Percentiles rank a stretch among this genome's conserved stretches.
phyloP scores from a whole-genome alignment of 1,139 yeast genomes.

The Suhomyces bolitotheri region DNA sequence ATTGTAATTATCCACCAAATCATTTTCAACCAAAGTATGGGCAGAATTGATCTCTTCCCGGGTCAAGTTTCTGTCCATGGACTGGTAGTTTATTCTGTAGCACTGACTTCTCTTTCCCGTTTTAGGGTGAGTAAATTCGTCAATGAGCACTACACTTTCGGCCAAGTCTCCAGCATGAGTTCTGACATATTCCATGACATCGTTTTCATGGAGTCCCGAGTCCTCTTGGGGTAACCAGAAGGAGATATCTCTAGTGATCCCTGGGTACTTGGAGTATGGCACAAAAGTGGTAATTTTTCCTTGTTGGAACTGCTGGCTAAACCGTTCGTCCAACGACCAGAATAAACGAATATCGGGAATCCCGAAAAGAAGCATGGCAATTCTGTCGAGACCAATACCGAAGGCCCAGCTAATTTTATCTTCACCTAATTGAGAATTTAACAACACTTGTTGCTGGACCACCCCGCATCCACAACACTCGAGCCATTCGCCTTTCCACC shows the following conservation, averaged over 20 bases:
- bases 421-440: constrained; percentile 65
- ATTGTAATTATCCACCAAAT: constrained; percentile 51
- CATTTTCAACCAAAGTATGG: constrained; percentile 62
- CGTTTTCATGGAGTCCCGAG: constrained; percentile 70
- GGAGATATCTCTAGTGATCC: constrained; percentile 81
- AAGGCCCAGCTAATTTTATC: constrained; percentile 92
- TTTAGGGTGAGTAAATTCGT: constrained; percentile 83
- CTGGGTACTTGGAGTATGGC: constrained; percentile 91
- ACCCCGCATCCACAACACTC: constrained; percentile 98
- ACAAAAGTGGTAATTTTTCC: constrained; percentile 71
- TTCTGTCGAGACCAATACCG: constrained; percentile 92
- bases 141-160: constrained; percentile 79
- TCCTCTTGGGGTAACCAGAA: constrained; percentile 71
- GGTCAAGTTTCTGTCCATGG: constrained; percentile 91
- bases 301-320: constrained; percentile 65
- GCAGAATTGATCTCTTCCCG: constrained; percentile 74
- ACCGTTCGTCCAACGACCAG: constrained; percentile 86
- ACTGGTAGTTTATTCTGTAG: constrained; percentile 87
- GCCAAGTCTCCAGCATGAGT: constrained; percentile 83
- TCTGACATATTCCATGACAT: constrained; percentile 90
- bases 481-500: constrained; percentile 99
- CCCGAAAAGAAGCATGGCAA: constrained; percentile 93
- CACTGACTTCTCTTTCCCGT: constrained; percentile 77
- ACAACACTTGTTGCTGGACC: constrained; percentile 74
- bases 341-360: constrained; percentile 92